These are phyloP conservation scores for Pleurotus platypus DNA, from an alignment of 768 basidiomycete genomes.

Conservation along the genomic window DNA sequence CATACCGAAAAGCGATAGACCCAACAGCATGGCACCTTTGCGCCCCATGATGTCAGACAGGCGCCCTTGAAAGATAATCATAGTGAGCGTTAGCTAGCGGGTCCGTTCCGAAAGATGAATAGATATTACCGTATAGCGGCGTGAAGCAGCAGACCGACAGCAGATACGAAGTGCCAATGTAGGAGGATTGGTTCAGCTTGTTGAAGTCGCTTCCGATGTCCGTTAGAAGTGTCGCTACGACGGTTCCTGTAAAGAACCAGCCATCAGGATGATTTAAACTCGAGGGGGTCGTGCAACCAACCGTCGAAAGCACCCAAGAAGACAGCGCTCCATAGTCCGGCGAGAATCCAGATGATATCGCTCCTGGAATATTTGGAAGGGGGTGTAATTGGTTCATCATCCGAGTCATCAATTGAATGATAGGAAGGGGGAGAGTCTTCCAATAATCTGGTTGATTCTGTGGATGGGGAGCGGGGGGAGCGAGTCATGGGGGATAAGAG, in stretches of 20 bases:
- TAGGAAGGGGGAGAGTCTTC: conserved; percentile 45
- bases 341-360: conserved; percentile 70
- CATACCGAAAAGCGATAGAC: conserved; percentile 78
- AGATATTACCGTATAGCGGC: conserved; percentile 70
- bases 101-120: not conserved
- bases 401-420: conserved; percentile 38
- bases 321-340: conserved; percentile 79
- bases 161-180: conserved; percentile 86
- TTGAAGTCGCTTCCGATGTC: conserved; percentile 86
- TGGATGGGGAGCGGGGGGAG: conserved; percentile 40
- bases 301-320: conserved; percentile 86
- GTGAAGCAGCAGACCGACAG: conserved; percentile 90
- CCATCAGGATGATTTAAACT: conserved; percentile 10
- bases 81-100: conserved; percentile 11
- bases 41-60: conserved; percentile 83
- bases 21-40: conserved; percentile 84
- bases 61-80: conserved; percentile 46
- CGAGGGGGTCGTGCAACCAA: conserved; percentile 25
- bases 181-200: conserved; percentile 76
- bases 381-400: conserved; percentile 22
- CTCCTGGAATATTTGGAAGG: conserved; percentile 43
- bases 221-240: conserved; percentile 81
- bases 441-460: conserved; percentile 59
- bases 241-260: conserved; percentile 51
- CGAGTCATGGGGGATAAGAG: conserved; percentile 37